Evolutionary conservation across 176 grass and related monocot species (phyloP).

Genomic region (Neostapfia colusana): DNA sequence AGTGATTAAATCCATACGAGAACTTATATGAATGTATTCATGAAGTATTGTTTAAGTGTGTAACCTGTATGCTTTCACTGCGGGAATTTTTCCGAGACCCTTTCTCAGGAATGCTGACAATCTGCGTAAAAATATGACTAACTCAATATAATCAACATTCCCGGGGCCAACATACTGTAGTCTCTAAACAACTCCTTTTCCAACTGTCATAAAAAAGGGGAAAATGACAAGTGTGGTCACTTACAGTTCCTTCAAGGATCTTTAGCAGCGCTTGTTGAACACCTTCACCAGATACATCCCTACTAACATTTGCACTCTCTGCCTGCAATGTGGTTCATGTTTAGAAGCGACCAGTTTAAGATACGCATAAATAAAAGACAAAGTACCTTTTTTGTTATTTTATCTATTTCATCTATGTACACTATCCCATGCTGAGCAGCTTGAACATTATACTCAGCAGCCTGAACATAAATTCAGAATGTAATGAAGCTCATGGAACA

Average conservation of each 20-base stretch:
- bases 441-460: conserved; percentile 90
- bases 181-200: conserved; percentile 21
- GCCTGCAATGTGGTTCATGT: conserved; percentile 52
- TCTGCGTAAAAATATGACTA: conserved; percentile 49
- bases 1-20: background rate
- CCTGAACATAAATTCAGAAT: conserved; percentile 56
- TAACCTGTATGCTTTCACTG: conserved; percentile 84
- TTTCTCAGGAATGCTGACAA: conserved; percentile 92
- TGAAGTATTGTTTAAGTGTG: conserved; percentile 16
- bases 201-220: background rate
- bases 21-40: conserved; percentile 22
- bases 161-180: background rate
- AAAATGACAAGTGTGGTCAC: conserved; percentile 39
- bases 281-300: conserved; percentile 99
- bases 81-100: conserved; percentile 78
- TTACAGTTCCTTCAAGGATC: conserved; percentile 98
- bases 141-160: conserved; percentile 17
- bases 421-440: conserved; percentile 98
- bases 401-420: conserved; percentile 99
- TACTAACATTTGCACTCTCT: conserved; percentile 81
- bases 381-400: conserved; percentile 92
- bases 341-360: conserved; percentile 19
- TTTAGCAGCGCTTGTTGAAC: too few relatives aligned
- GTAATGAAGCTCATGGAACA: conserved; percentile 9
- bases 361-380: conserved; percentile 4